Evolutionary conservation across 352 stramenopile genomes (phyloP), one percentile per base, ranked within the genome.

Genomic region (Peronospora belbahrii): DNA sequence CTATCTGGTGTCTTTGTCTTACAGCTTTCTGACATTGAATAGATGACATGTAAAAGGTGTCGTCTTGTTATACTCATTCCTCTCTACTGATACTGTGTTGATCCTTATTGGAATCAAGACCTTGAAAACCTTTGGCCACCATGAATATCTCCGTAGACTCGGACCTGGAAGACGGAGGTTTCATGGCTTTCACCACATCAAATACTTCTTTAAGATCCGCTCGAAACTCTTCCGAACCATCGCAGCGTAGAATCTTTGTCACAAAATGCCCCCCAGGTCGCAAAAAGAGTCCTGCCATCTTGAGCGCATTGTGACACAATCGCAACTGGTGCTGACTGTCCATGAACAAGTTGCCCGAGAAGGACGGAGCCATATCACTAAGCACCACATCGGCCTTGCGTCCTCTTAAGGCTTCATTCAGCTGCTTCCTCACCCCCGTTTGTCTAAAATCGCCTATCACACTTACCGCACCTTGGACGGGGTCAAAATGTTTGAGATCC

Each of bases 101-200:
- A 11, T 35, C 35, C 27, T 32, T 13, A 6, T 19, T 25, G 27
- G 27, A 7, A 19, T 15, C 19, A 14, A 32, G 30, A 0, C 59
- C 56, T 40, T 74, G 74, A 43, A 73, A 94, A 1, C 71, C 77
- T 40, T 88, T 87, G 3, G 78, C 83, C 30, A 92, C 64, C 19
- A 91, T 49, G 30, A 90, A 95, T 61, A 94, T 79, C 52, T 95
- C 82, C 19, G 76, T 86, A 3, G 83, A 94, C 56, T 95, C 82
- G 22, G 73, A 59, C 7, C 82, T 65, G 13, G 79, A 91, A 2
- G 82, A 86, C 23, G 67, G 55, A 5, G 83, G 83, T 62, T 95
- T 94, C 52, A 92, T 71, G 43, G 68, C 76, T 46, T 91, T 92
- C 3, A 65, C 55, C 10, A 57, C 39, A 1, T 65, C 69, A 31